Evolutionary conservation across 352 stramenopile genomes (phyloP), one percentile per base, ranked within the genome.

Genomic region (Phytopythium kandeliae): DNA sequence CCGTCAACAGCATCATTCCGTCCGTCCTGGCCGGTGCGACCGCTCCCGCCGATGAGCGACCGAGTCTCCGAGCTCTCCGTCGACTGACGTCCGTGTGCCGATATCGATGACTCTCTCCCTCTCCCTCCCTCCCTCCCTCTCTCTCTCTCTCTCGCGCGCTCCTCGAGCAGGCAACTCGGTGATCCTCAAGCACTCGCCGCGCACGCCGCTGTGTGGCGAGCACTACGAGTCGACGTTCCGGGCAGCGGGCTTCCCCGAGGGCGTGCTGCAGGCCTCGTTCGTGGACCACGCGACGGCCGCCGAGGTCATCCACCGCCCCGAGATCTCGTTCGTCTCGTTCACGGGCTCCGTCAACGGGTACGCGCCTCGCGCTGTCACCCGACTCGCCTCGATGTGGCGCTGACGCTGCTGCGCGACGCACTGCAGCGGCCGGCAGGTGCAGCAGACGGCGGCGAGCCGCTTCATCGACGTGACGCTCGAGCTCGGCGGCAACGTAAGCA

Each of bases 391-490:
- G 9, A 31, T 31, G 28, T 31, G 28, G n/a, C n/a, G 26, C 48
- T 15, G 53, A 58, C 42, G 19, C 11, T 59, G 40, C 15, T 45
- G 58, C 38, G 13, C 31, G 25, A n/a, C n/a, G 38, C 7, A 15
- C 33, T 47, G n/a, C 34, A 91, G 80, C 55, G 82, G 85, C 25
- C 77, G 71, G 2, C 65, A 83, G 62, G 77, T 93, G 38, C 70
- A 89, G 45, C 59, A 80, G 36, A 58, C 59, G n/a, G 67, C 65
- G 13, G 72, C 65, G 34, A 66, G 69, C 30, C 72, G 76, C 37
- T 95, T 89, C 41, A 89, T 92, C 38, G 74, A 91, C 36, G 64
- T 86, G 47, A 91, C 72, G 15, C 68, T 95, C 46, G 85, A 95
- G 54, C 78, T 95, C 36, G 85, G 85, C 50, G 85, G 85, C 54